Conservation (phyloP, 2,329 filamentous ascomycete genomes). For the Aureobasidium sp. region DNA sequence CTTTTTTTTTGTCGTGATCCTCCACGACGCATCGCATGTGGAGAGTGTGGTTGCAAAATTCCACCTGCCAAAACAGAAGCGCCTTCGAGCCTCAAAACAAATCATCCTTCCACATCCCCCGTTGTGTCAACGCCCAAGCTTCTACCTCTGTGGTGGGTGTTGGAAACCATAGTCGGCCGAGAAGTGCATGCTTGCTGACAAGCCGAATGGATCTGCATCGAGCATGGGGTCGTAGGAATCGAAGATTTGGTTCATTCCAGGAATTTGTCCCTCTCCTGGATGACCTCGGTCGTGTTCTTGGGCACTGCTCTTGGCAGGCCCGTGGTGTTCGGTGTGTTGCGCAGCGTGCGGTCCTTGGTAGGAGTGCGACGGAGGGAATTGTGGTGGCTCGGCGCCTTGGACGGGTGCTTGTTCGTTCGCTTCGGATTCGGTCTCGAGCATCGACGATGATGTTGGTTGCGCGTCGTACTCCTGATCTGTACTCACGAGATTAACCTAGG, state of each 20-base stretch:
- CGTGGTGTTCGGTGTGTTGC: slow-evolving; percentile 5
- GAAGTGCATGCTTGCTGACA: slow-evolving; percentile 92
- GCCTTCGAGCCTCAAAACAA: background rate
- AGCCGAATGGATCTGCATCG: slow-evolving; percentile 86
- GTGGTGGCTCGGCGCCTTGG: slow-evolving; percentile 31
- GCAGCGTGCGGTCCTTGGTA: slow-evolving; percentile 1
- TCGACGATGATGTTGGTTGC: slow-evolving; percentile 45
- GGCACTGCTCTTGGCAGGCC: background rate
- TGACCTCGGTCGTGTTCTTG: slow-evolving; percentile 19
- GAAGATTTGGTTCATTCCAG: slow-evolving; percentile 43
- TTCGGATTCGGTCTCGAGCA: slow-evolving; percentile 69
- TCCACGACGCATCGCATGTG: background rate
- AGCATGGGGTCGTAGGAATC: slow-evolving; percentile 76
- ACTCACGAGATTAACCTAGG: slow-evolving; percentile 58
- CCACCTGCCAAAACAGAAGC: background rate
- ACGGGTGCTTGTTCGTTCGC: slow-evolving; percentile 50
- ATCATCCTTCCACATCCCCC: background rate
- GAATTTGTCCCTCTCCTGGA: slow-evolving; percentile 4
- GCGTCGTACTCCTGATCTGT: slow-evolving; percentile 97
- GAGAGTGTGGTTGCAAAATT: background rate
- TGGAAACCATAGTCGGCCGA: slow-evolving; percentile 70
- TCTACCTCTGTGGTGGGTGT: slow-evolving; percentile 19
- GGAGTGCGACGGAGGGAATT: background rate
- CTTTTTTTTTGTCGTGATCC: background rate
- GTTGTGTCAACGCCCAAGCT: background rate